Conservation (phyloP, 176 grass and related monocot species). For the Ananas comosus region DNA sequence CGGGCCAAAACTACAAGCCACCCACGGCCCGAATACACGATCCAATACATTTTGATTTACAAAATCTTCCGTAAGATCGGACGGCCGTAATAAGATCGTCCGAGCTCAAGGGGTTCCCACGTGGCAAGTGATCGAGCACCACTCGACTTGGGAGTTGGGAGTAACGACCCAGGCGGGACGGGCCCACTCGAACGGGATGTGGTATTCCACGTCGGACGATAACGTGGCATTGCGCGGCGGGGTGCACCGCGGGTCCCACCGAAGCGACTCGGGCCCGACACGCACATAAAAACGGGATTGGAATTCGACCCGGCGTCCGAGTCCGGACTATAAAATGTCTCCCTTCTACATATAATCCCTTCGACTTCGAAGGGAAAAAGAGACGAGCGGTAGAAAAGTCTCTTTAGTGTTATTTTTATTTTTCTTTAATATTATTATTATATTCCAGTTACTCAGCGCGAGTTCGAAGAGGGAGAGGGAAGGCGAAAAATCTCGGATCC, state of each 20-base stretch:
- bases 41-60: no score
- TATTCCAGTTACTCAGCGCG: neutral
- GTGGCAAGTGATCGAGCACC: no score
- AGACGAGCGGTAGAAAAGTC: neutral
- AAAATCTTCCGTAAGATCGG: no score
- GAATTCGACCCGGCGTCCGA: neutral
- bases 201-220: neutral
- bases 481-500: neutral
- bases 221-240: neutral
- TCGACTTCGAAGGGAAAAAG: neutral
- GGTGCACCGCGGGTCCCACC: neutral
- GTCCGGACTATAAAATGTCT: neutral
- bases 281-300: neutral
- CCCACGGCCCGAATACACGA: no score
- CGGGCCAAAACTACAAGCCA: no score
- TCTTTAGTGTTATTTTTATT: neutral
- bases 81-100: no score
- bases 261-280: neutral
- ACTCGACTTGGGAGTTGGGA: no score
- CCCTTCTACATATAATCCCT: neutral
- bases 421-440: neutral
- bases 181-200: neutral
- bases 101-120: no score
- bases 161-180: no score
- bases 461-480: neutral